phyloP scores from a whole-genome alignment of 768 basidiomycete species.

The Leccinum ochraceum region DNA sequence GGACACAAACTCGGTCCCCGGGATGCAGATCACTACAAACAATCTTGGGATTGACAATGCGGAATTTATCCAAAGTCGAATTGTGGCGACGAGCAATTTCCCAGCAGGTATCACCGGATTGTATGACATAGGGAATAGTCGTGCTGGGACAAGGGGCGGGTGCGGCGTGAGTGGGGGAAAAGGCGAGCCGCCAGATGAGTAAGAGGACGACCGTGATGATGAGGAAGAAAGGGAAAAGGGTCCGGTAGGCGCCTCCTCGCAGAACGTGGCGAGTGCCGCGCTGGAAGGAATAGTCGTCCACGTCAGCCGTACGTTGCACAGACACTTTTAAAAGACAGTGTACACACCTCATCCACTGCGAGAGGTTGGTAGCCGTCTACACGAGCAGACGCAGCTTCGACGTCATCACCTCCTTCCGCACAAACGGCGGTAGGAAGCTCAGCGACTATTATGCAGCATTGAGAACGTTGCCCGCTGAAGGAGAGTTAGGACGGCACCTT shows the following conservation, averaged over 20 bases:
- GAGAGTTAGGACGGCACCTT: conserved; percentile 33
- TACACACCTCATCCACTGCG: conserved; percentile 48
- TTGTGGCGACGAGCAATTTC: conserved; percentile 52
- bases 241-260: conserved; percentile 52
- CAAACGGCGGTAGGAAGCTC: conserved; percentile 31
- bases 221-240: conserved; percentile 73
- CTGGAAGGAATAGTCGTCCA: conserved; percentile 26
- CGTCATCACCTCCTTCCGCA: conserved; percentile 38
- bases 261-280: conserved; percentile 30
- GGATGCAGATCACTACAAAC: conserved; percentile 60
- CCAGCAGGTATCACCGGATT: conserved; percentile 69
- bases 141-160: conserved; percentile 37
- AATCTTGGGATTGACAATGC: conserved; percentile 51
- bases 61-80: conserved; percentile 52
- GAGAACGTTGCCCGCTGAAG: not conserved
- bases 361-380: conserved; percentile 60
- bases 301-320: conserved; percentile 2
- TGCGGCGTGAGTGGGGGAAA: conserved; percentile 34
- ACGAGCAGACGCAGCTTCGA: conserved; percentile 57
- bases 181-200: conserved; percentile 61
- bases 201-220: conserved; percentile 63
- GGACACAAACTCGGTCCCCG: conserved; percentile 53
- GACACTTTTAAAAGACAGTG: not conserved
- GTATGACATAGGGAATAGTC: conserved; percentile 45
- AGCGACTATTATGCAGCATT: conserved; percentile 25